A percentile compares a stretch with the other conserved stretches of the same genome.
Conservation (phyloP, 768 basidiomycete species). For the Mycena vulgaris region DNA sequence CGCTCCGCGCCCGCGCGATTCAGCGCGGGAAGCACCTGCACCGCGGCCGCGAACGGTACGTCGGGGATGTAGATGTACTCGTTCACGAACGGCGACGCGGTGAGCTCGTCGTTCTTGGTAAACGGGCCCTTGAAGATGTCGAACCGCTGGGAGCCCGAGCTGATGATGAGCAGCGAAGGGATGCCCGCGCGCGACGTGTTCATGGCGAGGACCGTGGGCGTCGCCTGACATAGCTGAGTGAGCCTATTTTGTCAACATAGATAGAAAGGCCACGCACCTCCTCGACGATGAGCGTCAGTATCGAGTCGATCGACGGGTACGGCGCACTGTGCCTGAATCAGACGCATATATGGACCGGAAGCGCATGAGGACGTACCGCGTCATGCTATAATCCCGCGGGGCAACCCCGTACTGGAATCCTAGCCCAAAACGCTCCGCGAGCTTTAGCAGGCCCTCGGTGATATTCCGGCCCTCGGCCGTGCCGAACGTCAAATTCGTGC, state of each 20-base stretch:
- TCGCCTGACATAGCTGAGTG: constrained; percentile 43
- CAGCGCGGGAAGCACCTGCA: constrained; percentile 55
- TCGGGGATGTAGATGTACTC: constrained; percentile 62
- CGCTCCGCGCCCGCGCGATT: constrained; percentile 33
- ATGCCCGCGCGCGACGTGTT: constrained; percentile 61
- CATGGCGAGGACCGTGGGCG: constrained; percentile 57
- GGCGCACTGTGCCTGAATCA: constrained; percentile 50
- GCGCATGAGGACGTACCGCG: constrained; percentile 50
- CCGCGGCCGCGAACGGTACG: constrained; percentile 57
- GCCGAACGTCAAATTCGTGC: constrained; percentile 69
- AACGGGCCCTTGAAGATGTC: constrained; percentile 67
- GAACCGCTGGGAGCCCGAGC: constrained; percentile 64
- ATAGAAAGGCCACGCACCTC: constrained; percentile 41
- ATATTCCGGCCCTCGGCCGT: constrained; percentile 66
- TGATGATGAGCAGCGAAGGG: constrained; percentile 62
- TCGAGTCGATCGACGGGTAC: constrained; percentile 59
- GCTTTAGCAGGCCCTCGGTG: constrained; percentile 56
- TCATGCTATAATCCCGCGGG: constrained; percentile 71
- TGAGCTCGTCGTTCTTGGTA: constrained; percentile 73
- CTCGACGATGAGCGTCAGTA: constrained; percentile 61
- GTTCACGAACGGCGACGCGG: constrained; percentile 68
- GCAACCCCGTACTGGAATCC: constrained; percentile 65
- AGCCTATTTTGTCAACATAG: neutral
- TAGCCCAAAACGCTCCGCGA: constrained; percentile 65
- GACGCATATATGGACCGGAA: neutral